Evolutionary conservation across 2,329 filamentous ascomycete species (phyloP), one percentile per base, ranked within the genome.

Genomic region (Fusarium chaquense): DNA sequence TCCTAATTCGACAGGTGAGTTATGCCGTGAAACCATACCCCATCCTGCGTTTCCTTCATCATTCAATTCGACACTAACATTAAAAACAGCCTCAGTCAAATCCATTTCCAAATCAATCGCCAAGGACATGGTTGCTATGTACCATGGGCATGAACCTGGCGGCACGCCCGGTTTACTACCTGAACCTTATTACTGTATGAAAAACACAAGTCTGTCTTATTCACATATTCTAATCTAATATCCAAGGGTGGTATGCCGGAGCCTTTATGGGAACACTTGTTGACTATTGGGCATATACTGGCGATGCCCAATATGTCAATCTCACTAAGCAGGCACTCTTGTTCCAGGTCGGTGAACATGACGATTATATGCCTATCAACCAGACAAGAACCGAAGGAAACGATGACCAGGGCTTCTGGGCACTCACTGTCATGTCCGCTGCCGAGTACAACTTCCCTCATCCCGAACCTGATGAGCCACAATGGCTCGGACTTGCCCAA

Each of bases 231-330:
- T 57, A 51, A 72, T 49, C 33, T 43, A 18, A 47, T 58, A 12
- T 59, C 24, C 8, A 32, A 87, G 85, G 86, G 86, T 94, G 89
- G 92, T 91, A 92, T 80, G 90, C 85, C 13, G 92, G 92, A 54
- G 91, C 91, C 59, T 89, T 94, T 83, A 84, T 90, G 79, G 87
- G 87, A 24, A 84, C 90, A 4, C 82, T 96, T 67, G 84, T 97
- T 55, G 92, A 96, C 74, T 96, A 96, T 78, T 97, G 92, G 92
- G 92, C 90, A 76, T 93, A 93, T 77, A 95, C 92, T 0, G 90
- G 89, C 22, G 92, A 95, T 75, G 81, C 84, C 6, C 84, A 85
- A 35, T 96, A 92, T 81, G 94, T 94, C 76, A 81, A 89, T 18
- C 81, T 92, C 43, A 87, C 88, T 18, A 85, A 84, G 36, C 84